Conservation (phyloP, 371 early-diverging fungal genomes). For the Zancudomyces culisetae region DNA sequence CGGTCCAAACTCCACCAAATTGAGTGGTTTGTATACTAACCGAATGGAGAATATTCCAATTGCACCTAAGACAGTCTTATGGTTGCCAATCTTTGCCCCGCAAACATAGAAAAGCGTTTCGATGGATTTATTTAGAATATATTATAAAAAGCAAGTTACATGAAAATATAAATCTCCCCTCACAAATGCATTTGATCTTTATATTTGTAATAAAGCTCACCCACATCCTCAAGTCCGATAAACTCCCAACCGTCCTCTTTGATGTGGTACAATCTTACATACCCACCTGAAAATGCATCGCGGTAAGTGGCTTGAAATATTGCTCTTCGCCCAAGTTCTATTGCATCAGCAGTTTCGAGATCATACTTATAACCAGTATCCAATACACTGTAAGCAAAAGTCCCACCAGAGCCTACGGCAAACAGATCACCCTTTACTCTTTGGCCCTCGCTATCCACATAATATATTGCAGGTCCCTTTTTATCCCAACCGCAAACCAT, state of each 20-base stretch:
- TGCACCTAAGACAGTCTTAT: neutral
- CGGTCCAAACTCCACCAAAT: too few relatives aligned
- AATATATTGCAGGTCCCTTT: constrained; percentile 88
- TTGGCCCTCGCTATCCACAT: constrained; percentile 96
- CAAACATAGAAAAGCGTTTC: too few relatives aligned
- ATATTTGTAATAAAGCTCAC: constrained; percentile 64
- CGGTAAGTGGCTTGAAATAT: constrained; percentile 98
- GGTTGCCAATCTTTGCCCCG: too few relatives aligned
- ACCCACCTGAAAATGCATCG: constrained; percentile 98
- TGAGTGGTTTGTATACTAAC: neutral
- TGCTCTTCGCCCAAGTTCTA: constrained; percentile 86
- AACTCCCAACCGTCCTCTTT: constrained; percentile 80
- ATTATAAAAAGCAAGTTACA: neutral
- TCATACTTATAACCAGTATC: constrained; percentile 83
- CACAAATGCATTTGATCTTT: constrained; percentile 21
- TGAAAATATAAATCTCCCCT: neutral
- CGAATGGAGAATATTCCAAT: neutral
- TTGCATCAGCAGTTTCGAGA: constrained; percentile 79
- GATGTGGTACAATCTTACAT: constrained; percentile 87
- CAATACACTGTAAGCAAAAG: constrained; percentile 95
- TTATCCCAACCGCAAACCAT: constrained; percentile 99
- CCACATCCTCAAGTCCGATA: constrained; percentile 72
- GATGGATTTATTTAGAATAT: neutral
- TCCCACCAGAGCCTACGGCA: constrained; percentile 95
- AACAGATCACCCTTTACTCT: constrained; percentile 86